phyloP scores from a whole-genome alignment of 1,284 basidiomycete genomes.

The Leccinum subrobustum region DNA sequence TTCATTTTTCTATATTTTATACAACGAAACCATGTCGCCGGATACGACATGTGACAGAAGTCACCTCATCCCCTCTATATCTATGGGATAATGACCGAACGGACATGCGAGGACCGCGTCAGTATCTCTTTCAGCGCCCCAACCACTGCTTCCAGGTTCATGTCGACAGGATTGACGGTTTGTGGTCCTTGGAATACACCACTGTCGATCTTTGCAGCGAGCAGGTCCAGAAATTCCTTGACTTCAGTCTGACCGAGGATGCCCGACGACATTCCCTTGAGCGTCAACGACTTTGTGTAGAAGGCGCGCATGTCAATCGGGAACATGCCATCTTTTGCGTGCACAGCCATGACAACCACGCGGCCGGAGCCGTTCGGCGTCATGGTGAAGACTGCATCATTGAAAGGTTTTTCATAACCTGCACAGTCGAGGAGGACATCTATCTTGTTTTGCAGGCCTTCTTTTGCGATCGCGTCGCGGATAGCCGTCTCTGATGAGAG shows the following conservation, averaged over 20 bases:
- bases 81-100: constrained; percentile 32
- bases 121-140: constrained; percentile 25
- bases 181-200: constrained; percentile 30
- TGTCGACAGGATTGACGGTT: constrained; percentile 21
- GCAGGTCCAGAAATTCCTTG: constrained; percentile 31
- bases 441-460: constrained; percentile 31
- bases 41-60: neutral
- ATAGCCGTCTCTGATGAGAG: constrained; percentile 33
- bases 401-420: constrained; percentile 34
- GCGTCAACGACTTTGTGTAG: constrained; percentile 32
- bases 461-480: constrained; percentile 27
- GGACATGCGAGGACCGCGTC: constrained; percentile 28
- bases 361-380: constrained; percentile 33
- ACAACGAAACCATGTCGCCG: neutral
- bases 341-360: constrained; percentile 36
- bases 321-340: constrained; percentile 34
- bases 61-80: neutral
- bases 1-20: neutral
- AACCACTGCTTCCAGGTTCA: constrained; percentile 24
- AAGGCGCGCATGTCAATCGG: constrained; percentile 32
- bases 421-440: constrained; percentile 37
- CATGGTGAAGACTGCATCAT: constrained; percentile 36
- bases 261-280: constrained; percentile 34
- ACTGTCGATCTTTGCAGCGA: constrained; percentile 31
- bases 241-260: constrained; percentile 24